Evolutionary conservation across 179 eudicot genomes (phyloP), one percentile per base, ranked within the genome.

Genomic region (Sideroxylon spinosum): DNA sequence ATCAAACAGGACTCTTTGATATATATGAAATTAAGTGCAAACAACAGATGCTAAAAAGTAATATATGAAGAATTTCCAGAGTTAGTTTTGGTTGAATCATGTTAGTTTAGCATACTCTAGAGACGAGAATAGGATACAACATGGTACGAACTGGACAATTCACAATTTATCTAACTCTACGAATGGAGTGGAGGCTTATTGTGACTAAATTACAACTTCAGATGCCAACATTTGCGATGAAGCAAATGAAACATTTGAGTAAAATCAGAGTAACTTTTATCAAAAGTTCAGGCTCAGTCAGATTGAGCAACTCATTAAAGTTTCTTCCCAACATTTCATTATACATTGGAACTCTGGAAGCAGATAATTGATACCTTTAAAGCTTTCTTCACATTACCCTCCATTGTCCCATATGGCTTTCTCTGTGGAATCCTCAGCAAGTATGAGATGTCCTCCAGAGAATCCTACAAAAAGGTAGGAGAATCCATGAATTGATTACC

Each of bases 391-490:
- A 93, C 95, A 78, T 93, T 91, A 48, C 98, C 97, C 85, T 95
- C 99, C 99, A 95, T 95, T 17, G 99, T 95, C 82, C 98, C 93
- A 76, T 83, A 95, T 22, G 99, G 99, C 81, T 93, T 95, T 81
- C 99, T 87, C 82, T 95, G 99, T n/a, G 99, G 98, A 83, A 95
- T 95, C 85, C 99, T 90, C 19, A 93, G 93, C 88, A 93, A 87
- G 87, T 95, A 95, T 37, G 99, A 93, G 76, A 93, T 80, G 74
- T 93, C 99, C 87, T 95, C 99, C 75, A 95, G 84, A 78, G 98
- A 88, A 78, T 92, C 97, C 99, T 95, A 77, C 1, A 70, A 62
- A 8, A 48, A 75, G 71, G 37, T 1, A 48, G 44, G 11, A 79
- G 22, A 72, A 16, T 52, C 49, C n/a, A 50, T 1, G 50, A 46